Evolutionary conservation across 768 basidiomycete species (phyloP), one percentile per base, ranked within the genome.

Genomic region (Pisolithus sp.): DNA sequence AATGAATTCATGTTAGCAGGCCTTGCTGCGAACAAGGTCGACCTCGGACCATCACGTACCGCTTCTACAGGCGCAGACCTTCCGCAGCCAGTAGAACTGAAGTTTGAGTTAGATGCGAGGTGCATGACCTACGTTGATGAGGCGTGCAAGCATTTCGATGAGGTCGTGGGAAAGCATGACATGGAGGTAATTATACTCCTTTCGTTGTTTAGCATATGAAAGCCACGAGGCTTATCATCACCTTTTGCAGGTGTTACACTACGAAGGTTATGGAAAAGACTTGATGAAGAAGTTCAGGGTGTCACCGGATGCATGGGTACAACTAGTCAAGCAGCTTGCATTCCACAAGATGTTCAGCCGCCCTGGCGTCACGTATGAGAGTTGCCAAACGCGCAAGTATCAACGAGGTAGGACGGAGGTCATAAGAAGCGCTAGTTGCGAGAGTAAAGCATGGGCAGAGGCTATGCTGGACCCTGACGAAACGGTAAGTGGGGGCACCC

Each of bases 281-380:
- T 68, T 79, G 58, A 89, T 93, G 73, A 97, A 96, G 74, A 76
- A 74, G 51, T 80, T 79, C 77, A 85, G 85, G 62, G 75, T 81
- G 44, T 93, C 89, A 1, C 96, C 95, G 0, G 96, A 99, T 62
- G 93, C 94, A 24, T 93, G 93, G 84, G 89, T 79, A 17, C 96
- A 99, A 71, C 77, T 98, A 49, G 84, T 94, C 59, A 97, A 94
- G 73, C 95, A 97, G 69, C 84, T 97, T 44, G 95, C 94, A 20
- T 97, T 90, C 75, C 82, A 87, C 68, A 93, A 94, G 72, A 80
- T 93, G 77, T 77, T 74, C 59, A 73, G 74, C 6, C 77, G 87
- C 2, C 83, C 87, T 8, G 89, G 81, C 2, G 83, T 89, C 43
- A 85, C 87, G 54, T 99, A 99, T 72, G 95, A 99, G 76, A 86